Percentiles rank a stretch among this genome's conserved stretches.
These are phyloP conservation scores for Discostella stelligeroides DNA, from an alignment of 108 stramenopile genomes.

Conservation along the genomic window DNA sequence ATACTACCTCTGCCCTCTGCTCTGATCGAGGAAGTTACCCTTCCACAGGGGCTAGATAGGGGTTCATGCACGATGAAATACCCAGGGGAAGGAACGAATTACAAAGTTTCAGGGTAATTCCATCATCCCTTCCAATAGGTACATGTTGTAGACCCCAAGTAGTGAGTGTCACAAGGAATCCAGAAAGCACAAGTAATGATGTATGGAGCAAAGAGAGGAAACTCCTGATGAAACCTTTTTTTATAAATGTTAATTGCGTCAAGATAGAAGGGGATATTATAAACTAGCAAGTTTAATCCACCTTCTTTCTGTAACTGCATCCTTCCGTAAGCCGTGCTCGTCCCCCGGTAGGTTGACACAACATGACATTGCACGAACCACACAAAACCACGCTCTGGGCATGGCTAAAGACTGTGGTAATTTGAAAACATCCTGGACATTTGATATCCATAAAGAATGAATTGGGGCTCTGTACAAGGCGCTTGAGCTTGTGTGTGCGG, in stretches of 20 bases:
- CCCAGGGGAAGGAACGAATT: too few species aligned
- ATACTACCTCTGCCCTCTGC: too few species aligned
- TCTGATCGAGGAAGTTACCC: too few species aligned
- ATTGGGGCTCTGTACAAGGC: constrained; percentile 99
- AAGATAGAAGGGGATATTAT: background rate
- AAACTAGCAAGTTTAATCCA: constrained; percentile 73
- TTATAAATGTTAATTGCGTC: background rate
- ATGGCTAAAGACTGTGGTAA: constrained; percentile 93
- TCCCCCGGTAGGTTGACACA: constrained; percentile 99
- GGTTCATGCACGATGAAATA: too few species aligned
- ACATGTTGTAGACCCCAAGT: too few species aligned
- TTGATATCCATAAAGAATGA: constrained; percentile 99
- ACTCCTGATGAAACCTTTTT: too few species aligned
- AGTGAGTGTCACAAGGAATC: too few species aligned
- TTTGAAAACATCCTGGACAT: constrained; percentile 99
- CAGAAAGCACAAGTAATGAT: too few species aligned
- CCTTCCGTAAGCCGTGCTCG: constrained; percentile 98
- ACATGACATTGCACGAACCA: constrained; percentile 95
- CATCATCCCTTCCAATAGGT: too few species aligned
- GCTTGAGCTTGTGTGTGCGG: constrained; percentile 98
- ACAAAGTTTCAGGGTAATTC: too few species aligned
- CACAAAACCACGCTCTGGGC: constrained; percentile 98
- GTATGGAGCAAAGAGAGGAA: too few species aligned
- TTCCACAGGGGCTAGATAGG: too few species aligned
- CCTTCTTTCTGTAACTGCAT: constrained; percentile 99